These are phyloP conservation scores for Lachnellula hyalina DNA, from an alignment of 2,329 filamentous ascomycete genomes.

Conservation along the genomic window DNA sequence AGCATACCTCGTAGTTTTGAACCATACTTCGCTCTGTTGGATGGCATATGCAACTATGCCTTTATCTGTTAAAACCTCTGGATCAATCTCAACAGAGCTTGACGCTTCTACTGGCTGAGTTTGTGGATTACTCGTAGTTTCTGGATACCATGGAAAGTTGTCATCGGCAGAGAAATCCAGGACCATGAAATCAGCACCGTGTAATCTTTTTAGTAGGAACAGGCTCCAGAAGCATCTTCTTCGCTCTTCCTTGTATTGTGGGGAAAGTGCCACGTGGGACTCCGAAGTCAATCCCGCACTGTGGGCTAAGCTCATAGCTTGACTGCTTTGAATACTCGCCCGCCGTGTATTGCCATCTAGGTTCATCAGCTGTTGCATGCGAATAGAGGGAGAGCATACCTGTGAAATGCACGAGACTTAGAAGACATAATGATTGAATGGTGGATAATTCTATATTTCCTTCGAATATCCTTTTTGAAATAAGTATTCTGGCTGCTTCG, in stretches of 20 bases:
- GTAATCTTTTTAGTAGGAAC: slow-evolving; percentile 29
- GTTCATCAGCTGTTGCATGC: not conserved
- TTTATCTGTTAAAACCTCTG: slow-evolving; percentile 25
- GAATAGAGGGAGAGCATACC: slow-evolving; percentile 21
- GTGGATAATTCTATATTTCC: slow-evolving; percentile 35
- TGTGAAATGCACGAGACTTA: slow-evolving; percentile 36
- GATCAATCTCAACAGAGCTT: slow-evolving; percentile 12
- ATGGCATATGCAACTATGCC: slow-evolving; percentile 43
- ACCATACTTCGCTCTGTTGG: slow-evolving; percentile 44
- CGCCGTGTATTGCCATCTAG: slow-evolving; percentile 41
- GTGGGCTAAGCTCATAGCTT: slow-evolving; percentile 41
- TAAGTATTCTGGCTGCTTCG: slow-evolving; percentile 29
- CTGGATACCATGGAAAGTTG: slow-evolving; percentile 35
- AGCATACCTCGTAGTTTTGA: slow-evolving; percentile 42
- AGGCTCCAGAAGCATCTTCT: slow-evolving; percentile 33
- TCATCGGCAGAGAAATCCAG: slow-evolving; percentile 34
- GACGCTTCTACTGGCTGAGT: not conserved
- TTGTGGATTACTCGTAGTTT: slow-evolving; percentile 29
- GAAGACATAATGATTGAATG: slow-evolving; percentile 34
- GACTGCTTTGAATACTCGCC: slow-evolving; percentile 39
- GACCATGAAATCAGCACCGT: slow-evolving; percentile 36
- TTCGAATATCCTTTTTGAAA: slow-evolving; percentile 33
- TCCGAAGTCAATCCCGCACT: slow-evolving; percentile 40
- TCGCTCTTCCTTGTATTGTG: slow-evolving; percentile 26
- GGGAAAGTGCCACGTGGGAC: slow-evolving; percentile 11